Evolutionary conservation across 2,329 filamentous ascomycete genomes (phyloP).

Genomic region (Malbranchea cinnamomea): DNA sequence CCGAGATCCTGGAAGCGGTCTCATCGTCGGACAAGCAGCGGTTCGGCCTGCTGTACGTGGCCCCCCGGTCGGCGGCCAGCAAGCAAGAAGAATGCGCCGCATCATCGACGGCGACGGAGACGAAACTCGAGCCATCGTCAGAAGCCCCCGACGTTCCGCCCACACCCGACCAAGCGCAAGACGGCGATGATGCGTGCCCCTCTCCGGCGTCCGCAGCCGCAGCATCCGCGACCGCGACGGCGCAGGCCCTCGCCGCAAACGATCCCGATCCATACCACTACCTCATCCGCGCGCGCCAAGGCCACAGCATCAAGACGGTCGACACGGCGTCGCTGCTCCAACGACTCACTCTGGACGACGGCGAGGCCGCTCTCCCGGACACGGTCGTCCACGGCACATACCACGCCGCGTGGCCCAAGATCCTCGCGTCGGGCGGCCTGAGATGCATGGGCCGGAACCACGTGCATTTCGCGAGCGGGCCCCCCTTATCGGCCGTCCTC

Average conservation of each 20-base stretch:
- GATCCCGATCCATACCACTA: conserved; percentile 47
- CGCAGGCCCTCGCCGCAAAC: conserved; percentile 21
- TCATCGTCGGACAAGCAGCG: conserved; percentile 75
- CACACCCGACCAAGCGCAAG: too few relatives aligned
- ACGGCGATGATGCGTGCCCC: conserved; percentile 10
- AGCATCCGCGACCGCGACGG: conserved; percentile 20
- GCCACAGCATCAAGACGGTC: conserved; percentile 64
- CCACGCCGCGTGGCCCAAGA: conserved; percentile 61
- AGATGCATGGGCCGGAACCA: conserved; percentile 72
- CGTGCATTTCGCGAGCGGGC: conserved; percentile 72
- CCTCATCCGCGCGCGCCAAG: conserved; percentile 90
- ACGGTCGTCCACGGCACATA: conserved; percentile 80
- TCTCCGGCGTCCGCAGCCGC: conserved; percentile 11
- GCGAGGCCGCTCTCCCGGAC: conserved; percentile 36
- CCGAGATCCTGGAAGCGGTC: conserved; percentile 58
- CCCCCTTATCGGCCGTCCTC: conserved; percentile 35
- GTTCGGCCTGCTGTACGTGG: conserved; percentile 57
- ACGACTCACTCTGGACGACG: conserved; percentile 45
- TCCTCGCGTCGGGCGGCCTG: conserved; percentile 62
- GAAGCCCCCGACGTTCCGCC: conserved; percentile 13
- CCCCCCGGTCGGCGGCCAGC: conserved; percentile 12
- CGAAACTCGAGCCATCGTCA: conserved; percentile 8
- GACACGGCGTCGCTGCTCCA: conserved; percentile 57
- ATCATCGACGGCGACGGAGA: conserved; percentile 10
- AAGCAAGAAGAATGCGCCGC: too few relatives aligned